Evolutionary conservation across 441 rosid species (phyloP).

Genomic region (Lepidium campestre): DNA sequence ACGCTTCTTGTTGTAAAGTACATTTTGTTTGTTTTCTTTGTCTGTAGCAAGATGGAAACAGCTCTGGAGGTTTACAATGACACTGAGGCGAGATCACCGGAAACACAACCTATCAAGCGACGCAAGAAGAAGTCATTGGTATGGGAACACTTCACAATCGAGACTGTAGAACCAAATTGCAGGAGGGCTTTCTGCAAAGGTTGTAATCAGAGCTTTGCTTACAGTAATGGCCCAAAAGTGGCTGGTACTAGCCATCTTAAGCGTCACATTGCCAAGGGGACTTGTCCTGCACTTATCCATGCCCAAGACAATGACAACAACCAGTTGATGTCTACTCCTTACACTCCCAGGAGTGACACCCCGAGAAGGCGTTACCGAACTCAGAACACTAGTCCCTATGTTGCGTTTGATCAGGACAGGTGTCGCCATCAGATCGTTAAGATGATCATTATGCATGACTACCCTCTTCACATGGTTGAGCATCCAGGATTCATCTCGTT

Average conservation of each 20-base stretch:
- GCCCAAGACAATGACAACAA: slow-evolving; percentile 33
- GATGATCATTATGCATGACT: too few relatives aligned
- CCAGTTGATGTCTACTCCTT: slow-evolving; percentile 23
- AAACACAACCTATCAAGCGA: slow-evolving; percentile 54
- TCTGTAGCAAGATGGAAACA: slow-evolving; percentile 8
- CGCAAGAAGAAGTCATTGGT: slow-evolving; percentile 73
- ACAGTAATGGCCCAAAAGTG: slow-evolving; percentile 60
- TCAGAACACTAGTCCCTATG: slow-evolving; percentile 30
- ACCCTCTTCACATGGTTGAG: too few relatives aligned
- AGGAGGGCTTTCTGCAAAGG: slow-evolving; percentile 67
- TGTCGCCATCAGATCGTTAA: slow-evolving; percentile 22
- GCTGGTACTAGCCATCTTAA: slow-evolving; percentile 76
- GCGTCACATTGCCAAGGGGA: slow-evolving; percentile 74
- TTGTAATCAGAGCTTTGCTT: slow-evolving; percentile 71
- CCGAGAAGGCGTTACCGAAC: slow-evolving; percentile 70
- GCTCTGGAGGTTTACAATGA: slow-evolving; percentile 18
- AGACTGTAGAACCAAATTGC: slow-evolving; percentile 43
- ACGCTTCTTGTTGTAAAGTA: too few relatives aligned
- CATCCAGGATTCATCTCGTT: slow-evolving; percentile 45
- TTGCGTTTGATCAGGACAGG: slow-evolving; percentile 66
- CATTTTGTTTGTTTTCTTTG: too few relatives aligned
- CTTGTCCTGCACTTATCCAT: slow-evolving; percentile 54
- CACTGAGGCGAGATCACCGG: slow-evolving; percentile 30
- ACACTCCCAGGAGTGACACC: slow-evolving; percentile 39
- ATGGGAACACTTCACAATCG: slow-evolving; percentile 70